Evolutionary conservation across 495 filamentous ascomycete species (phyloP), one percentile per base, ranked within the genome.

Genomic region (Xylaria grammica): DNA sequence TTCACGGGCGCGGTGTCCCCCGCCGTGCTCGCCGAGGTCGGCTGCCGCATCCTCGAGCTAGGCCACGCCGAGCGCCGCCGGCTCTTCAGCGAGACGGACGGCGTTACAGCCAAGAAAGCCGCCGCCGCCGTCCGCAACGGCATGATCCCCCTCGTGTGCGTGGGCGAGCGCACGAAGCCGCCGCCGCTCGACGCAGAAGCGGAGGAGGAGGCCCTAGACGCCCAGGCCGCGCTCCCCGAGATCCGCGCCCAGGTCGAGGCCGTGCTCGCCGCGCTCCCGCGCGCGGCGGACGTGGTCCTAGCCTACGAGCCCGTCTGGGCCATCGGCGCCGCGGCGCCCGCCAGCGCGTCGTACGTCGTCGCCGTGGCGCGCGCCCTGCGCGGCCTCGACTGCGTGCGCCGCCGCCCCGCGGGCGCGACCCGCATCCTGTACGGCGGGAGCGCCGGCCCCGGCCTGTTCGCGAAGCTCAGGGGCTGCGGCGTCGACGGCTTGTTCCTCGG

Each of bases 241-340:
- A 91, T 90, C 61, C 77, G 77, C 32, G 73, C 77, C 19, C 90
- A 94, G 64, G 81, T 95, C 15, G 78, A 79, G 22, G 78, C 84
- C 2, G 86, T 90, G 8, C 69, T 95, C 19, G 75, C 75, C 15
- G 84, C 79, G 0, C 76, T 93, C 24, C 81, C 84, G 0, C 75
- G 70, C 2, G 79, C 86, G 10, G 83, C 83, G 1, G 86, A 92
- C n/a, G 84, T 94, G 20, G 86, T 94, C 15, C 82, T 95, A 42
- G 92, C 91, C 3, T 96, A 96, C 72, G 92, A 96, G 79, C 92
- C 92, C 11, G 90, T 94, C 1, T 96, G 92, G 92, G 92, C 91
- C 0, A 96, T 96, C 75, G 92, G 92, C 3, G 84, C 90, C 29
- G 77, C 79, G 0, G 80, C 86, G 67, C 91, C 92, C n/a, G 92